Base-by-base conservation (phyloP, 2,329 filamentous ascomycete species). In the Lachnellula occidentalis region DNA sequence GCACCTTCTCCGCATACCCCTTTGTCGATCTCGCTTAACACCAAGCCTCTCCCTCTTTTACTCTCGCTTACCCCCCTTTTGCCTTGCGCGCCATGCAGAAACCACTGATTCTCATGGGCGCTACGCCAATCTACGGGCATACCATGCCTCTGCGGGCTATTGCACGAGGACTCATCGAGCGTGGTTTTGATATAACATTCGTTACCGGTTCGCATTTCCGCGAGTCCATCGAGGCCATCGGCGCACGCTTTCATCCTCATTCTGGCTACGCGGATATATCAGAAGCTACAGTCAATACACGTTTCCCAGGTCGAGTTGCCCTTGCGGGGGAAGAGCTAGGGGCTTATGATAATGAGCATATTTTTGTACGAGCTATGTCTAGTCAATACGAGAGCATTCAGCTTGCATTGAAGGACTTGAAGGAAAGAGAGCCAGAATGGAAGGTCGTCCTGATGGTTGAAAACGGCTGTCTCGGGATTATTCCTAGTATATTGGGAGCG, bases 361-460 rank as follows among this genome's bases (percentile, higher is more conserved):
- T 70, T 21, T 70, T 75, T 43, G 57, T 69, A 27, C 60, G 64
- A 2, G 54, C 64, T 15, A 73, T 71, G 7, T 66, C 70, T 0
- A 50, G 60, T 5, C 64, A 67, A 5, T 67, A 72, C 55, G 54
- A 64, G 42, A 64, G 65, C 5, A 43, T 73, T 2, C 69, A 71
- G 53, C 50, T 50, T 5, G 63, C 69, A 2, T 71, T 75, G 17
- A 68, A 68, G 60, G 62, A 57, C 4, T 56, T 71, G 41, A 66
- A 67, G 2, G 62, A 63, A 4, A 51, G 66, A 2, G 64, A 72
- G 34, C 66, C 69, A 3, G 51, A 53, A 4, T 67, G 71, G 5
- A 64, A 73, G 24, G 66, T 78, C 36, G 56, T 79, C 31, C 59
- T 76, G 8, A 51, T 79, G 17, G 68, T 67, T 24, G 76, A 79